Conservation (phyloP, 2,329 filamentous ascomycete genomes). For the Domatiomyces globalis region DNA sequence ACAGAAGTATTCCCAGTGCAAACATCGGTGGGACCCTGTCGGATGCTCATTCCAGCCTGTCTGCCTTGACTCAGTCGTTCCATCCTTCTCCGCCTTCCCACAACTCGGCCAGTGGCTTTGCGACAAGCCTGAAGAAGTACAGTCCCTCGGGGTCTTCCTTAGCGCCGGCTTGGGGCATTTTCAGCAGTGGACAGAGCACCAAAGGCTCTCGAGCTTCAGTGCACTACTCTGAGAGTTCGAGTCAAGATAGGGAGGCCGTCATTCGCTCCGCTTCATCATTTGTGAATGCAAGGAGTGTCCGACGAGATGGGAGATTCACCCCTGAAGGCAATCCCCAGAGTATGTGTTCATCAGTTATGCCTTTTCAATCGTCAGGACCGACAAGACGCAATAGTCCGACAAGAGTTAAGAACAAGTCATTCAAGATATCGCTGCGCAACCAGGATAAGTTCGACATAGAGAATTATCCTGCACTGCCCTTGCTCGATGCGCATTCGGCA, state of each 20-base stretch:
- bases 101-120: constrained; percentile 3
- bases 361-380: constrained; percentile 19
- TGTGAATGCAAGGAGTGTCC: constrained; percentile 1
- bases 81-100: constrained; percentile 17
- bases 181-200: constrained; percentile 7
- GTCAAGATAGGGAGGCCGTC: constrained; percentile 9
- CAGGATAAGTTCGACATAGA: constrained; percentile 38
- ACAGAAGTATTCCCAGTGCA: constrained; percentile 8
- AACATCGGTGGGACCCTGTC: constrained; percentile 8
- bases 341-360: constrained; percentile 23
- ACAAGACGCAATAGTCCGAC: constrained; percentile 13
- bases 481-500: constrained; percentile 37
- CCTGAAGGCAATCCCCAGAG: constrained; percentile 12
- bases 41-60: constrained; percentile 14
- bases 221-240: constrained; percentile 6
- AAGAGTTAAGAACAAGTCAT: constrained; percentile 21
- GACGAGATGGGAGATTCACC: not conserved
- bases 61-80: constrained; percentile 16
- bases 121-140: constrained; percentile 13
- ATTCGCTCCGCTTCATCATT: constrained; percentile 8
- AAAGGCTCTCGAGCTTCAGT: constrained; percentile 6
- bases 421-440: constrained; percentile 42
- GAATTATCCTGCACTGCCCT: constrained; percentile 30
- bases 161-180: constrained; percentile 10
- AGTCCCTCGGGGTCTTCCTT: constrained; percentile 13